Conservation (phyloP, 1,139 yeast genomes). For the Scheffersomyces parashehatae region DNA sequence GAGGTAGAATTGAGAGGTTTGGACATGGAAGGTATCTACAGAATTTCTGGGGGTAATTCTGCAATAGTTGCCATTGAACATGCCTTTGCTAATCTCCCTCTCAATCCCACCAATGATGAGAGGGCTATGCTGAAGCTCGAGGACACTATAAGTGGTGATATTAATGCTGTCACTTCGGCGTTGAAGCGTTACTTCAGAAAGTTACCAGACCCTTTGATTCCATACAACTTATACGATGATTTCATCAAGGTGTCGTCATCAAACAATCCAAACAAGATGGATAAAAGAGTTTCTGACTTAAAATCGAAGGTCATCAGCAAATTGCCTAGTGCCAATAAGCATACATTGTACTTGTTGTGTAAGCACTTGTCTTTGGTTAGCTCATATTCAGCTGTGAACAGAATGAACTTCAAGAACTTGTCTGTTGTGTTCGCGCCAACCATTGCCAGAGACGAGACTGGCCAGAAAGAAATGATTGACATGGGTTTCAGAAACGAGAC, state of each 20-base stretch:
- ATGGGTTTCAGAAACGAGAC: slow-evolving; percentile 81
- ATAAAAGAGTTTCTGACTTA: slow-evolving; percentile 30
- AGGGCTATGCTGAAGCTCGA: slow-evolving; percentile 41
- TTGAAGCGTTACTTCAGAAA: slow-evolving; percentile 83
- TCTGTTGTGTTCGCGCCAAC: slow-evolving; percentile 98
- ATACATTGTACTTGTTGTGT: slow-evolving; percentile 56
- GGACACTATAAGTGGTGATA: slow-evolving; percentile 62
- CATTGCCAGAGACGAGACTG: slow-evolving; percentile 74
- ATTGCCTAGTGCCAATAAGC: slow-evolving; percentile 71
- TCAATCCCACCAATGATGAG: slow-evolving; percentile 31
- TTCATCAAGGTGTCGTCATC: slow-evolving; percentile 48
- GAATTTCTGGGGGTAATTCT: slow-evolving; percentile 87
- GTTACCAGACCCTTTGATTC: slow-evolving; percentile 82
- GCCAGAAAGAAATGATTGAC: slow-evolving; percentile 83
- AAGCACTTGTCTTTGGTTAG: slow-evolving; percentile 65
- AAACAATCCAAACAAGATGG: slow-evolving; percentile 34
- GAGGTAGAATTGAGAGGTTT: slow-evolving; percentile 79
- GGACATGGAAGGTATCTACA: slow-evolving; percentile 80
- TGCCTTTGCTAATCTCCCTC: slow-evolving; percentile 37
- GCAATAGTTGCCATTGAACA: slow-evolving; percentile 62
- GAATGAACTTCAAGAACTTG: slow-evolving; percentile 81
- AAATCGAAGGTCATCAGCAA: slow-evolving; percentile 25
- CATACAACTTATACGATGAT: slow-evolving; percentile 66
- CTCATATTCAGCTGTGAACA: slow-evolving; percentile 48
- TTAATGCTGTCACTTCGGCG: slow-evolving; percentile 84